These are phyloP conservation scores for Hysterium pulicare DNA, from an alignment of 2,329 filamentous ascomycete genomes.

Conservation along the genomic window DNA sequence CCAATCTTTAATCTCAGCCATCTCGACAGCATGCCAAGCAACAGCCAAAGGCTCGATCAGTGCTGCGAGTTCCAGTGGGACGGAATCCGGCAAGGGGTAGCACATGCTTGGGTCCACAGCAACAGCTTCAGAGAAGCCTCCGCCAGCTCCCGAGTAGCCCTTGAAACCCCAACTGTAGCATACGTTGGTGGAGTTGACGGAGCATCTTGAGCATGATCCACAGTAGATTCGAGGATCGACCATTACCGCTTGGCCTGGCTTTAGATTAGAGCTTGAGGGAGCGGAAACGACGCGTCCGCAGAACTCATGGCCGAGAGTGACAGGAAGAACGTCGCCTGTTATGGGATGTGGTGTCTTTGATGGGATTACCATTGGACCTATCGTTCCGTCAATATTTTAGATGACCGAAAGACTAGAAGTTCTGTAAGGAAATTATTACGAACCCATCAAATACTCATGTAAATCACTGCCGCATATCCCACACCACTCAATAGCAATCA, in stretches of 20 bases:
- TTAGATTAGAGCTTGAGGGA: constrained; percentile 15
- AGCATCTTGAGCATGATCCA: constrained; percentile 18
- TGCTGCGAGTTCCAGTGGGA: constrained; percentile 20
- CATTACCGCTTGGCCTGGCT: constrained; percentile 23
- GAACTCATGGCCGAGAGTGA: constrained; percentile 33
- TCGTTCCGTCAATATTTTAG: no score
- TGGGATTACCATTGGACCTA: constrained; percentile 16
- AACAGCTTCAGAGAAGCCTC: constrained; percentile 24
- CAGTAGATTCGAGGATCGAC: constrained; percentile 30
- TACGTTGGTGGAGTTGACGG: constrained; percentile 14
- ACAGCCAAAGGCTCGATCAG: constrained; percentile 30
- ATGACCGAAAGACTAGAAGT: no score
- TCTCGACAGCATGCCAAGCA: constrained; percentile 26
- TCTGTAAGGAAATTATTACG: no score
- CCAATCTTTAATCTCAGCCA: constrained; percentile 12
- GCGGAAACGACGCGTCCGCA: constrained; percentile 22
- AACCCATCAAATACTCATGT: constrained; percentile 27
- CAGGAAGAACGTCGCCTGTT: constrained; percentile 17
- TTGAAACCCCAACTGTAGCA: constrained; percentile 23
- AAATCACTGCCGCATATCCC: constrained; percentile 31
- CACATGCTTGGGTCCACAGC: constrained; percentile 21
- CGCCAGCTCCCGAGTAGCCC: constrained; percentile 23
- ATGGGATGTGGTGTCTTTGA: constrained; percentile 18
- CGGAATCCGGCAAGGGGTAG: constrained; percentile 19
- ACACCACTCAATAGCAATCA: constrained; percentile 28